Percentiles rank a stretch among this genome's conserved stretches.
Conservation (phyloP, 176 grass and related monocot species). For the Oryza coarctata region DNA sequence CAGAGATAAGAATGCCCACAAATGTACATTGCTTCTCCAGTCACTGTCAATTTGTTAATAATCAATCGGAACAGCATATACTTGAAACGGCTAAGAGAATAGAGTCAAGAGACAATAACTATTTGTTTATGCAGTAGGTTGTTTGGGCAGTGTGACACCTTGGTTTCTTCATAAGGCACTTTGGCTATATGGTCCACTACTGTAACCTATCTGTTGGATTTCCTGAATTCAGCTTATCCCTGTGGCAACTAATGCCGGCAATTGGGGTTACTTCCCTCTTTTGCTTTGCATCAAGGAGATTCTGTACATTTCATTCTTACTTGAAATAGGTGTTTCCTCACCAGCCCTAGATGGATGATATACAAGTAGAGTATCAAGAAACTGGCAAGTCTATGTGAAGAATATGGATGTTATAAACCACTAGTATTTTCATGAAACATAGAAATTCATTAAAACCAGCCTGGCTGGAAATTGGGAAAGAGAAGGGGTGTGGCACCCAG, state of each 20-base stretch:
- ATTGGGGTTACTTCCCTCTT: not conserved
- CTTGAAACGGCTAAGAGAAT: constrained; percentile 3
- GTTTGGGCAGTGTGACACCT: constrained; percentile 12
- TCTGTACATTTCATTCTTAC: not conserved
- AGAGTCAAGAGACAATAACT: constrained; percentile 7
- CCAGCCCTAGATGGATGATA: not conserved
- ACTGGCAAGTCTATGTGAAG: not conserved
- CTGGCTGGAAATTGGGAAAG: not conserved
- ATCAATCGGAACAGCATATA: not conserved
- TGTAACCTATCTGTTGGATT: not conserved
- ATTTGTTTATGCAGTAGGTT: constrained; percentile 26
- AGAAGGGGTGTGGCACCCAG: not conserved
- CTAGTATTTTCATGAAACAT: not conserved
- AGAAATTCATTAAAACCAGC: not conserved
- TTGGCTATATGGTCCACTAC: not conserved
- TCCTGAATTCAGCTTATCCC: not conserved
- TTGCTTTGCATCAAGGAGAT: not conserved
- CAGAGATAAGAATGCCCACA: not conserved
- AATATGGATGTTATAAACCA: not conserved
- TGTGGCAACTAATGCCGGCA: not conserved
- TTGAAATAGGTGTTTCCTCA: not conserved
- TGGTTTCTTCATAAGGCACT: not conserved
- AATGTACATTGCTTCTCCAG: not conserved
- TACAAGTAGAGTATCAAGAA: not conserved
- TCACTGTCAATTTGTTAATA: constrained; percentile 28